A percentile compares a stretch with the other conserved stretches of the same genome.
These are phyloP conservation scores for Durotheca rogersii DNA, from an alignment of 495 filamentous ascomycete species.

Conservation along the genomic window DNA sequence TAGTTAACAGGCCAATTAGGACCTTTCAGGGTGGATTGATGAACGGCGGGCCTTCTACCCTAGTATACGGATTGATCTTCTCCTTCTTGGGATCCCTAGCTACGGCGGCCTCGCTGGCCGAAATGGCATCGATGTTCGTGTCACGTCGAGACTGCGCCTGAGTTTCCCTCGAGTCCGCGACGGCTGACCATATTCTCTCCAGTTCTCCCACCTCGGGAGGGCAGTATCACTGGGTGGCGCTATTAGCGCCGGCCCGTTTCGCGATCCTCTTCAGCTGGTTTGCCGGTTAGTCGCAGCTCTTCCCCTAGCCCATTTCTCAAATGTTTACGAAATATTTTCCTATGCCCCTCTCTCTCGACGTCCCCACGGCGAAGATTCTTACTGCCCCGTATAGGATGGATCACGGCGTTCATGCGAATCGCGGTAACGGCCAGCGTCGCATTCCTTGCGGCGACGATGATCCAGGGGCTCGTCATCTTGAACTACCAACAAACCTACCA, in stretches of 20 bases:
- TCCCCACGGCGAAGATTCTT: constrained; percentile 2
- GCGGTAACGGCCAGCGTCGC: constrained; percentile 21
- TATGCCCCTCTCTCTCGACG: constrained; percentile 1
- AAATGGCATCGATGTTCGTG: constrained; percentile 44
- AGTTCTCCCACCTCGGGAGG: constrained; percentile 42
- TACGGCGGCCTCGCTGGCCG: constrained; percentile 23
- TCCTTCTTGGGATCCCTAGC: constrained; percentile 27
- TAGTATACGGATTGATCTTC: constrained; percentile 23
- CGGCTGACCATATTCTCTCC: background rate
- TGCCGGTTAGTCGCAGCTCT: constrained; percentile 34
- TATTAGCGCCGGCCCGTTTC: constrained; percentile 43
- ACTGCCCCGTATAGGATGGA: constrained; percentile 39
- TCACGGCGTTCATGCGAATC: constrained; percentile 39
- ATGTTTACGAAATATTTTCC: background rate
- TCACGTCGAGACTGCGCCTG: background rate
- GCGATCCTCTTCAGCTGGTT: constrained; percentile 49
- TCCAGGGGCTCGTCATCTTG: constrained; percentile 48
- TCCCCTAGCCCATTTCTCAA: background rate
- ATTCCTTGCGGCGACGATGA: constrained; percentile 46
- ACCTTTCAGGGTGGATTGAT: constrained; percentile 9
- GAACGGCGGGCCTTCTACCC: constrained; percentile 15
- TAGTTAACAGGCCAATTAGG: constrained; percentile 4
- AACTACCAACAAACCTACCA: constrained; percentile 43
- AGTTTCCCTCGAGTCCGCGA: constrained; percentile 7
- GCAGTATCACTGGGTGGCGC: constrained; percentile 51